phyloP scores from a whole-genome alignment of 495 filamentous ascomycete species.

The Talaromyces liani region DNA sequence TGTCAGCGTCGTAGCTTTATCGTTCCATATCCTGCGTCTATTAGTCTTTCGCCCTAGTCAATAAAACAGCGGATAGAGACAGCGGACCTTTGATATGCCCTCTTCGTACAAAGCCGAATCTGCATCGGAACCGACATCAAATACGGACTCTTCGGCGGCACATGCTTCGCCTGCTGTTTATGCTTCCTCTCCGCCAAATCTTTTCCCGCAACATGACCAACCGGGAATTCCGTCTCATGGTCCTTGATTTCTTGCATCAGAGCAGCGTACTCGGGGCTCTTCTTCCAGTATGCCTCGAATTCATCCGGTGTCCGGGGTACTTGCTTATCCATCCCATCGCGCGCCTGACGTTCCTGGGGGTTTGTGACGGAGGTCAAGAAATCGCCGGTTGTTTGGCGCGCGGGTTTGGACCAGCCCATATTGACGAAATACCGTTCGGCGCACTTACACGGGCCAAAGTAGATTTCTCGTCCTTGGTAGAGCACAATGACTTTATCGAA shows the following conservation, averaged over 20 bases:
- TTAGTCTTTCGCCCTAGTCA: neutral
- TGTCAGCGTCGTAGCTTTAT: slow-evolving; percentile 67
- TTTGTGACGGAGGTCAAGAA: slow-evolving; percentile 71
- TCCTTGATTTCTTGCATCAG: slow-evolving; percentile 42
- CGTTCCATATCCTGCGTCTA: slow-evolving; percentile 51
- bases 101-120: slow-evolving; percentile 38
- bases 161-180: slow-evolving; percentile 33
- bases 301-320: slow-evolving; percentile 67
- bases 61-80: neutral
- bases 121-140: slow-evolving; percentile 40
- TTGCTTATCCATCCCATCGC: slow-evolving; percentile 51
- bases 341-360: slow-evolving; percentile 52
- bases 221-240: slow-evolving; percentile 33
- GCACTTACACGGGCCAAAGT: slow-evolving; percentile 50
- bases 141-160: slow-evolving; percentile 36
- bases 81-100: slow-evolving; percentile 37
- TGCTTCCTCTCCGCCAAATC: slow-evolving; percentile 26
- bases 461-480: slow-evolving; percentile 62
- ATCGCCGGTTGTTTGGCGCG: slow-evolving; percentile 57
- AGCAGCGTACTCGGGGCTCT: slow-evolving; percentile 40
- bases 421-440: slow-evolving; percentile 56
- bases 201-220: slow-evolving; percentile 25
- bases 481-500: slow-evolving; percentile 58
- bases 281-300: slow-evolving; percentile 56
- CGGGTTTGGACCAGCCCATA: slow-evolving; percentile 54